A percentile compares a stretch with the other conserved stretches of the same genome.
Conservation (phyloP, 2,329 filamentous ascomycete genomes). For the Colletotrichum gigasporum region DNA sequence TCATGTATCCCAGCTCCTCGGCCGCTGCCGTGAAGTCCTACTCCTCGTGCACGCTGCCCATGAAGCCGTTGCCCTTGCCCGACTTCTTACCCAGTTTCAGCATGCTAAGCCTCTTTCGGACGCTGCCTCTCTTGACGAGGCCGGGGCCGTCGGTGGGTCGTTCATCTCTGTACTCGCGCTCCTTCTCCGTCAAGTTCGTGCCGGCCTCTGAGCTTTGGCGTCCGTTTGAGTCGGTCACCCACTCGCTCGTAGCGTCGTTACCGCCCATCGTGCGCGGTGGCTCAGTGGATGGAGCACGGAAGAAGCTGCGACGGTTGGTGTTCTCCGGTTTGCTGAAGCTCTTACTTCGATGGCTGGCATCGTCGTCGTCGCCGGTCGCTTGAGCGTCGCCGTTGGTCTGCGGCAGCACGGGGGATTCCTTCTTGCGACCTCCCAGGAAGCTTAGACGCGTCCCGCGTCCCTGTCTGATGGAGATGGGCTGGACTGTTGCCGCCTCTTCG, state of each 20-base stretch:
- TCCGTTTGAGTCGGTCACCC: slow-evolving; percentile 41
- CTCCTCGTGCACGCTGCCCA: slow-evolving; percentile 67
- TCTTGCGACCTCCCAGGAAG: slow-evolving; percentile 65
- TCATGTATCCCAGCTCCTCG: slow-evolving; percentile 32
- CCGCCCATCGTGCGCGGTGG: slow-evolving; percentile 30
- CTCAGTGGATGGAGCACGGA: slow-evolving; percentile 50
- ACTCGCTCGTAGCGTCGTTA: slow-evolving; percentile 37
- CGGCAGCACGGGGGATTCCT: slow-evolving; percentile 44
- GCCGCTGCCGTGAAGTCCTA: slow-evolving; percentile 42
- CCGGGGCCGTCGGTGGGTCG: slow-evolving; percentile 34
- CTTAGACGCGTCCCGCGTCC: slow-evolving; percentile 64
- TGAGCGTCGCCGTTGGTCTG: slow-evolving; percentile 41
- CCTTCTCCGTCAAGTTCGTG: slow-evolving; percentile 34
- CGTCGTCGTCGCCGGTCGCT: slow-evolving; percentile 39
- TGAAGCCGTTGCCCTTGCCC: slow-evolving; percentile 62
- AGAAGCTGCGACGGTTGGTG: slow-evolving; percentile 53
- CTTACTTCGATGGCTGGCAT: slow-evolving; percentile 38
- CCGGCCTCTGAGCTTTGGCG: slow-evolving; percentile 37
- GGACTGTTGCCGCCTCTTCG: slow-evolving; percentile 61
- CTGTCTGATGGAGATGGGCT: slow-evolving; percentile 60
- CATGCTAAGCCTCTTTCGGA: slow-evolving; percentile 82
- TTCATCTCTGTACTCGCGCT: slow-evolving; percentile 39
- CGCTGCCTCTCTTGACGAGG: slow-evolving; percentile 64
- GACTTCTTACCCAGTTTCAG: slow-evolving; percentile 78
- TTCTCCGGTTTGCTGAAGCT: slow-evolving; percentile 42